These are phyloP conservation scores for Athelia psychrophila DNA, from an alignment of 1,284 basidiomycete genomes.

Conservation along the genomic window DNA sequence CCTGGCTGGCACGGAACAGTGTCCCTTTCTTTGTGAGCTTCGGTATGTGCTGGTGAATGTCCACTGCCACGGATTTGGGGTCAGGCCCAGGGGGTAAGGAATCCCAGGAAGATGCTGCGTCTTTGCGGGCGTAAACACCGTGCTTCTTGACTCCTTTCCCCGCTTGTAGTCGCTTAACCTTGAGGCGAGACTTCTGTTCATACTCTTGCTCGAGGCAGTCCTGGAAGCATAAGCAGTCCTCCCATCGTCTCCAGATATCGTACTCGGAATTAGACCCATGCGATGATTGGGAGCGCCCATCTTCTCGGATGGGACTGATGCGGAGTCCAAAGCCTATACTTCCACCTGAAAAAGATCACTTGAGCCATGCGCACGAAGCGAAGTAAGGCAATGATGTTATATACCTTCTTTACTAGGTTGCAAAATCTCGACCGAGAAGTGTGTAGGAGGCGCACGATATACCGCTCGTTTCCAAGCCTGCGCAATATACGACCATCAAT, in stretches of 20 bases:
- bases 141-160: constrained; percentile 77
- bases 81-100: constrained; percentile 82
- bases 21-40: constrained; percentile 67
- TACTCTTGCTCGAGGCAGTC: constrained; percentile 66
- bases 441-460: constrained; percentile 52
- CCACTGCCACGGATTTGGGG: constrained; percentile 61
- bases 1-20: constrained; percentile 65
- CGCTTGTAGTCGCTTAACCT: constrained; percentile 56
- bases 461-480: constrained; percentile 49
- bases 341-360: constrained; percentile 37
- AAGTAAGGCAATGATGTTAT: constrained; percentile 11
- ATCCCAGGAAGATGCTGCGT: constrained; percentile 76
- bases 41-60: constrained; percentile 65
- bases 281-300: constrained; percentile 38
- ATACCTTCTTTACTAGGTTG: constrained; percentile 57
- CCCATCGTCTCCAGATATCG: constrained; percentile 76
- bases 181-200: constrained; percentile 53
- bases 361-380: constrained; percentile 4
- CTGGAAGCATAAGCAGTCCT: constrained; percentile 76
- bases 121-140: constrained; percentile 62
- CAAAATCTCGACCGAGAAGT: constrained; percentile 57
- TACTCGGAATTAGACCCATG: constrained; percentile 45
- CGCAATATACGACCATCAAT: background rate
- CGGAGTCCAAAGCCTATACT: constrained; percentile 60
- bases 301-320: constrained; percentile 44